Evolutionary conservation across 1,284 basidiomycete genomes (phyloP).

Genomic region (Coniferiporia sulphurascens): DNA sequence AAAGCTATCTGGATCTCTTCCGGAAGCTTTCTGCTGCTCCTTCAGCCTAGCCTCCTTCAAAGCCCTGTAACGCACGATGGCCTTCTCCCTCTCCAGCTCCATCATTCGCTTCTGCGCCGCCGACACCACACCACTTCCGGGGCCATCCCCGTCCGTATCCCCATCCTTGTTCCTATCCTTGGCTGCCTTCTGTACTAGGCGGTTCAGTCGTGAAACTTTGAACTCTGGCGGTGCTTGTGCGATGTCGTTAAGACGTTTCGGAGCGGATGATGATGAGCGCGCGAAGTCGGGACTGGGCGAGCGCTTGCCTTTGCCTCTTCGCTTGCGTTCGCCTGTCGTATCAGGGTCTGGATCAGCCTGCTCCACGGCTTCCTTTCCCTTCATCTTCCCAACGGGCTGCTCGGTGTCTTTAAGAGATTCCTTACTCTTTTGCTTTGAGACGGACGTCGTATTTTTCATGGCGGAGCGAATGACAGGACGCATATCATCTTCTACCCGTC

Average conservation of each 20-base stretch:
- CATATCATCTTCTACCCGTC: constrained; percentile 69
- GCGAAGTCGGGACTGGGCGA: neutral
- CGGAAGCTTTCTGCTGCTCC: neutral
- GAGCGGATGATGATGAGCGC: constrained; percentile 25
- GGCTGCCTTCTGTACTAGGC: constrained; percentile 12
- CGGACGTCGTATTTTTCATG: constrained; percentile 50
- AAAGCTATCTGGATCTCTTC: too few species aligned
- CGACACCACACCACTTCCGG: constrained; percentile 56
- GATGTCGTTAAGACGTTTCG: constrained; percentile 64
- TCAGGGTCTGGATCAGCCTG: neutral
- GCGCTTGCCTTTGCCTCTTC: neutral
- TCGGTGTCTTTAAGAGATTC: constrained; percentile 19
- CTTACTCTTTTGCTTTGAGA: constrained; percentile 28
- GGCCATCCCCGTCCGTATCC: constrained; percentile 21
- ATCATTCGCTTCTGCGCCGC: constrained; percentile 72
- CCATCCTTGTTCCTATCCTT: constrained; percentile 12
- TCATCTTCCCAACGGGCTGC: neutral
- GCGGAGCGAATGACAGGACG: constrained; percentile 57
- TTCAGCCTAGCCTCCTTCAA: constrained; percentile 39
- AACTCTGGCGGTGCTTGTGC: constrained; percentile 59
- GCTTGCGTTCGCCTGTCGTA: neutral
- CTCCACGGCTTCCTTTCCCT: neutral
- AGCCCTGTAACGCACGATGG: constrained; percentile 60
- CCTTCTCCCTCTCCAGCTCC: constrained; percentile 67
- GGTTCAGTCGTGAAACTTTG: constrained; percentile 33